Percentiles rank a stretch among this genome's conserved stretches.
Conservation (phyloP, 371 early-diverging fungal genomes). For the Mortierella sp. region DNA sequence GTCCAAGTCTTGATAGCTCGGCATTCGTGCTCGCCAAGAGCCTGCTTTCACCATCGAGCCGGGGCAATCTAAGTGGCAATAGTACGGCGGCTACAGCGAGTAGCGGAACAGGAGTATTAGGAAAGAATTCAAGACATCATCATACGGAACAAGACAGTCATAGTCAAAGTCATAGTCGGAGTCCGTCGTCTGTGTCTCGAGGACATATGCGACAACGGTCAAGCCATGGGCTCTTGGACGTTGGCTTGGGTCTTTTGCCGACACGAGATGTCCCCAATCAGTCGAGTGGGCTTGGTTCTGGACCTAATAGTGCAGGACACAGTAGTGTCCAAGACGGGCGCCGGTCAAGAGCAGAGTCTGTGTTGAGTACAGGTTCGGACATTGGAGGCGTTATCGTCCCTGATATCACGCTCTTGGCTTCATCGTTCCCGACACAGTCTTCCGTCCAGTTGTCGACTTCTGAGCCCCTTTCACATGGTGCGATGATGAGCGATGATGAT, state of each 20-base stretch:
- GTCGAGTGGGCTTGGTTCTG: slow-evolving; percentile 25
- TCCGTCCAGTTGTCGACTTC: slow-evolving; percentile 21
- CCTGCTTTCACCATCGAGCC: slow-evolving; percentile 34
- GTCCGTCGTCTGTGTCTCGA: slow-evolving; percentile 5
- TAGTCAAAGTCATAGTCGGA: background rate
- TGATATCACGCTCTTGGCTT: slow-evolving; percentile 44
- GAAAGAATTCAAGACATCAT: slow-evolving; percentile 14
- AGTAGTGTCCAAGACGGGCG: slow-evolving; percentile 29
- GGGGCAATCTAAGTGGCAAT: slow-evolving; percentile 1
- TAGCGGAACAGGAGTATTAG: slow-evolving; percentile 1
- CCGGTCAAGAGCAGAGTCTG: slow-evolving; percentile 46
- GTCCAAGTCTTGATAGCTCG: slow-evolving; percentile 35
- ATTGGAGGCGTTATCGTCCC: slow-evolving; percentile 48
- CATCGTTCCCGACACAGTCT: slow-evolving; percentile 37
- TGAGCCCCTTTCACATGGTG: slow-evolving; percentile 12
- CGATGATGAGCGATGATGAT: background rate
- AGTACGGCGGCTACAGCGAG: slow-evolving; percentile 1
- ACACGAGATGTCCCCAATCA: slow-evolving; percentile 14
- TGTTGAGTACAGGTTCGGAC: slow-evolving; percentile 51
- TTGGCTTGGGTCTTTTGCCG: slow-evolving; percentile 12
- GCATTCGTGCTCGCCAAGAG: slow-evolving; percentile 35
- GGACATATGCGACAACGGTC: slow-evolving; percentile 39
- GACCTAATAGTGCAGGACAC: slow-evolving; percentile 43
- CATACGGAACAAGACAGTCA: slow-evolving; percentile 7
- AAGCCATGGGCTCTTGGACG: slow-evolving; percentile 39